Evolutionary conservation across 345 rosid species (phyloP).

Genomic region (Populus deltoides): DNA sequence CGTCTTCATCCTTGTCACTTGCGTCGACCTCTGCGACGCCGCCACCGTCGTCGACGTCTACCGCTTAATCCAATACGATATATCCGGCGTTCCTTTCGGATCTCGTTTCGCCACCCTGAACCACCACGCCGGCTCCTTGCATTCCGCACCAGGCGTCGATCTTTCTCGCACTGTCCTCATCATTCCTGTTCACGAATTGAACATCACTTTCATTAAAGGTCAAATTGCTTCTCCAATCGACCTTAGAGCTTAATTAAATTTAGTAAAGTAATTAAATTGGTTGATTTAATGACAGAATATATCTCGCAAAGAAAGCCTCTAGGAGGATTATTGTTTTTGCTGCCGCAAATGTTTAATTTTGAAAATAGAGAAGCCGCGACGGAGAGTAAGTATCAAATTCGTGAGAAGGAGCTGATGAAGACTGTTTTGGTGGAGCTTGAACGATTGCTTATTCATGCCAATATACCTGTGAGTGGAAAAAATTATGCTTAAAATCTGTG

Average conservation of each 20-base stretch:
- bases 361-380: conserved; percentile 33
- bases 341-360: conserved; percentile 62
- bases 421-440: conserved; percentile 58
- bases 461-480: conserved; percentile 71
- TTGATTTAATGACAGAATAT: conserved; percentile 51
- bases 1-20: conserved; percentile 70
- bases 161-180: conserved; percentile 86
- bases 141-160: conserved; percentile 72
- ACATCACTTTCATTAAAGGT: conserved; percentile 68
- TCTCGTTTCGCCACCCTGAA: conserved; percentile 88
- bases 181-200: conserved; percentile 73
- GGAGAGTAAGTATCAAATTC: conserved; percentile 14
- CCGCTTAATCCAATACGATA: conserved; percentile 93
- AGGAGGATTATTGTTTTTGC: conserved; percentile 85
- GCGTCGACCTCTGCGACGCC: conserved; percentile 90
- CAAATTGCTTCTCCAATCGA: background rate
- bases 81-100: conserved; percentile 84
- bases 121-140: conserved; percentile 84
- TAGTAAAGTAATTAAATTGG: background rate
- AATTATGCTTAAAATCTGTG: background rate
- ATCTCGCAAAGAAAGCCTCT: conserved; percentile 61
- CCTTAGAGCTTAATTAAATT: background rate
- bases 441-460: conserved; percentile 62
- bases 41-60: conserved; percentile 96
- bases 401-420: conserved; percentile 43